Evolutionary conservation across 2,329 filamentous ascomycete species (phyloP), one percentile per base, ranked within the genome.

Genomic region (Hypoxylon sp.): DNA sequence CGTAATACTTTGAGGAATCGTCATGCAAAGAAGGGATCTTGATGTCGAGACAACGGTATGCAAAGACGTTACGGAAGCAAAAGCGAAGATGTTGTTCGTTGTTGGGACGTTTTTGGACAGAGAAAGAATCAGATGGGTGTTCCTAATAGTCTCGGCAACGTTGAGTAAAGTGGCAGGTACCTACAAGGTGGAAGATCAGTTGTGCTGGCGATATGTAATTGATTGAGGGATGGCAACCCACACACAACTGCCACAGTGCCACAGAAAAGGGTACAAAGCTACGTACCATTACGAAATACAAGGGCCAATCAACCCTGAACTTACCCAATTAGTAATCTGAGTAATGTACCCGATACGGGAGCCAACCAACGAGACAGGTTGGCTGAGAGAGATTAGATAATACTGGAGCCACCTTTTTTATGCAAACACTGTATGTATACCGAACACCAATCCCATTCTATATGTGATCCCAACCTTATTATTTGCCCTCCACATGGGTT

Each of bases 161-260:
- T 66, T 68, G 62, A 66, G 42, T 64, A 63, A 63, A 57, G 65
- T 68, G 58, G 65, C 61, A 70, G 65, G 65, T 68, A 70, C 68
- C 11, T 70, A 54, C 51, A 61, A 66, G 65, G 56, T 63, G 51
- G 65, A 58, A 65, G 63, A 68, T 72, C 56, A 54, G 65, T 70
- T 65, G 68, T 72, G 70, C 70, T 73, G 71, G 71, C 70, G 71
- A 72, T 70, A 68, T 72, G 71, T 73, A 73, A 73, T 73, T 73
- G 71, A 73, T 46, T 68, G 64, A 68, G 63, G 47, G 60, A 67
- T 65, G 63, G 63, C 46, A 64, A 51, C 52, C 50, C 55, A 60
- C 68, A 60, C 65, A 55, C 46, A 64, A 51, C 52, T 44, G 52
- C 59, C 68, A 31, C 29, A 55, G 65, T 68, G 64, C 54, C 53